phyloP scores from a whole-genome alignment of 2,329 filamentous ascomycete genomes.

The Juglanconis sp. region DNA sequence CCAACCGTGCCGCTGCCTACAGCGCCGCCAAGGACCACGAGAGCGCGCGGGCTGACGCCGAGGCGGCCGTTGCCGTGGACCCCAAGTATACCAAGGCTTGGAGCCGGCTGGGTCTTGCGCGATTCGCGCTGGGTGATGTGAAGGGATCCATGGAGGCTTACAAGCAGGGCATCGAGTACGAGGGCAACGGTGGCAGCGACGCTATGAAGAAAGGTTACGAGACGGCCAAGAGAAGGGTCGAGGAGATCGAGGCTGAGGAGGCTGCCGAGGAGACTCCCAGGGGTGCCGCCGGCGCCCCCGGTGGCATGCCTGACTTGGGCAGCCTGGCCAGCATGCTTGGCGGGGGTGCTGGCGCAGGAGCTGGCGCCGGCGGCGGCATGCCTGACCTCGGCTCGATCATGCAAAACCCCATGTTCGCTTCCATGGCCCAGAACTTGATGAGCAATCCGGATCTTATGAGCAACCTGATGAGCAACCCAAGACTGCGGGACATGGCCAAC shows the following conservation, averaged over 20 bases:
- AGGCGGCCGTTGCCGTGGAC: conserved; percentile 83
- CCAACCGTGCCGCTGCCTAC: conserved; percentile 93
- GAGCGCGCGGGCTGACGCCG: conserved; percentile 80
- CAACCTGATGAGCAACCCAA: conserved; percentile 92
- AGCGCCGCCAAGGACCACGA: conserved; percentile 81
- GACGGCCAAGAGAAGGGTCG: conserved; percentile 83
- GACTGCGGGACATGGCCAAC: conserved; percentile 81
- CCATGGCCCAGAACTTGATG: conserved; percentile 97
- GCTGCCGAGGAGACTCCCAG: conserved; percentile 35
- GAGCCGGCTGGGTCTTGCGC: conserved; percentile 86
- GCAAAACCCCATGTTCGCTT: conserved; percentile 97
- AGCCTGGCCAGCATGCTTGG: conserved; percentile 70
- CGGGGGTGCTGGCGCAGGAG: conserved; percentile 50
- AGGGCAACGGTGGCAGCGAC: conserved; percentile 90
- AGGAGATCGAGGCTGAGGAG: conserved; percentile 66
- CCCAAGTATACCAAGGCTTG: conserved; percentile 96
- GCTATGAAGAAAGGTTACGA: conserved; percentile 97
- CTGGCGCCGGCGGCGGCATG: conserved; percentile 72
- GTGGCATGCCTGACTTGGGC: conserved; percentile 69
- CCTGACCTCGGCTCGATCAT: conserved; percentile 84
- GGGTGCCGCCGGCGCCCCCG: conserved; percentile 33
- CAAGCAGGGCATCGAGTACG: conserved; percentile 84
- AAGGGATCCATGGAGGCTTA: conserved; percentile 95
- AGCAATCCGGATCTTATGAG: conserved; percentile 89
- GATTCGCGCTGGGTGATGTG: conserved; percentile 87